A percentile compares a stretch with the other conserved stretches of the same genome.
Evolutionary conservation across 805 yeast species (phyloP).

Genomic region (Pichia gijzeniarum): DNA sequence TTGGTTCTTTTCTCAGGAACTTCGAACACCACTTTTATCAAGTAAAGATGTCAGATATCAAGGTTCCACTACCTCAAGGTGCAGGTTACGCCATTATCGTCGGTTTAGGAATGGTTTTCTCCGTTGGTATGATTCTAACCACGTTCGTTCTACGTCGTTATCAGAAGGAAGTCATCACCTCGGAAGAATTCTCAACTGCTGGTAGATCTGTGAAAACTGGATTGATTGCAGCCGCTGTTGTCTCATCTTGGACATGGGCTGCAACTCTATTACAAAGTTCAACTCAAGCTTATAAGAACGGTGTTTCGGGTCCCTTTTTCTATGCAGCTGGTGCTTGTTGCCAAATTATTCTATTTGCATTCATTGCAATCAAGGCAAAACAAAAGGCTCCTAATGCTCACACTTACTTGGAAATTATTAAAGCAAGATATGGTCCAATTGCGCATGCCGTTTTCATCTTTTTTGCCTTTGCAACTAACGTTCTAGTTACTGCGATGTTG

Average conservation of each 20-base stretch:
- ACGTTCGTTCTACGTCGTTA: slow-evolving; percentile 69
- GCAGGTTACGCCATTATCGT: slow-evolving; percentile 86
- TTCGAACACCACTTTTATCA: not conserved
- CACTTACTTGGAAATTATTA: slow-evolving; percentile 81
- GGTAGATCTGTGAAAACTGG: slow-evolving; percentile 85
- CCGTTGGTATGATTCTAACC: slow-evolving; percentile 66
- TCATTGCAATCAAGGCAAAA: slow-evolving; percentile 82
- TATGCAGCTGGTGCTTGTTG: slow-evolving; percentile 91
- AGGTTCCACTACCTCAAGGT: slow-evolving; percentile 45
- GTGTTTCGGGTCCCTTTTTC: slow-evolving; percentile 69
- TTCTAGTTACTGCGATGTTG: slow-evolving; percentile 88
- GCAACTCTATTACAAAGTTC: slow-evolving; percentile 71
- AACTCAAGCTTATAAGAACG: slow-evolving; percentile 70
- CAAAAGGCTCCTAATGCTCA: slow-evolving; percentile 89
- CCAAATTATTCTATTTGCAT: slow-evolving; percentile 81
- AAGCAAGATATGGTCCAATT: slow-evolving; percentile 69
- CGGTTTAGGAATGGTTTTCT: slow-evolving; percentile 77
- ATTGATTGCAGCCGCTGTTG: slow-evolving; percentile 83
- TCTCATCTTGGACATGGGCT: slow-evolving; percentile 94
- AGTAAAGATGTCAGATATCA: slow-evolving; percentile 1
- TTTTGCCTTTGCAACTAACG: slow-evolving; percentile 82
- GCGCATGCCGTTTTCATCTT: slow-evolving; percentile 68
- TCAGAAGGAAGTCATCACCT: slow-evolving; percentile 79
- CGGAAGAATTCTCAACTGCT: slow-evolving; percentile 92
- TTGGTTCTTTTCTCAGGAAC: not conserved